Percentiles rank a stretch among this genome's conserved stretches.
These are phyloP conservation scores for Serendipita indica DNA, from an alignment of 768 basidiomycete species.

Conservation along the genomic window DNA sequence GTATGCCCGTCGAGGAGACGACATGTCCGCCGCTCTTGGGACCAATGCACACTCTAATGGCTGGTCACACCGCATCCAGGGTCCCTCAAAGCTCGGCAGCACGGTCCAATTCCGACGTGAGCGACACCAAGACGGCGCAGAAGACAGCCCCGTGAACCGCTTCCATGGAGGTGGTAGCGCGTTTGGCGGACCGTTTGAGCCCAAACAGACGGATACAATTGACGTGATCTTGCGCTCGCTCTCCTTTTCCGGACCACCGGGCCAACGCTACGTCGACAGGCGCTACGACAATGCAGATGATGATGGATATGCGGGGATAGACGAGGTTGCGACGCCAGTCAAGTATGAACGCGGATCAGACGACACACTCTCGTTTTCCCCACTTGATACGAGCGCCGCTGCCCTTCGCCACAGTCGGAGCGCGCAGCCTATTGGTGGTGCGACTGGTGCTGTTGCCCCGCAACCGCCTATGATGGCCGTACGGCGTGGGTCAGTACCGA, in stretches of 20 bases:
- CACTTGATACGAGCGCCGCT: background rate
- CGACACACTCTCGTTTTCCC: background rate
- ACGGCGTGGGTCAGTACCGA: background rate
- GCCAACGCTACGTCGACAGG: background rate
- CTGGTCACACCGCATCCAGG: background rate
- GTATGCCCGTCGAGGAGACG: conserved; percentile 2
- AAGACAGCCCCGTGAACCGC: background rate
- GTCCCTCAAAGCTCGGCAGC: background rate
- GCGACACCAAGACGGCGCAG: no score
- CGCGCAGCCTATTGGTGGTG: background rate
- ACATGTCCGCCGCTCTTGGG: background rate
- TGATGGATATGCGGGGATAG: background rate
- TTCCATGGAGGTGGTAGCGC: background rate
- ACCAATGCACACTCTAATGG: background rate
- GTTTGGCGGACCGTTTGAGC: background rate
- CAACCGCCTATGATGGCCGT: background rate
- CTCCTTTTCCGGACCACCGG: background rate
- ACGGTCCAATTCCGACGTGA: background rate
- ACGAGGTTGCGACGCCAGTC: background rate
- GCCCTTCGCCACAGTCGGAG: background rate
- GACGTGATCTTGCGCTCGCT: background rate
- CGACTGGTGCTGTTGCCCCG: no score
- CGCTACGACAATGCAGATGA: background rate
- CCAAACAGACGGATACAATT: background rate
- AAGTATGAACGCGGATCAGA: background rate